These are phyloP conservation scores for Diaporthe australafricana DNA, from an alignment of 2,329 filamentous ascomycete species.

Conservation along the genomic window DNA sequence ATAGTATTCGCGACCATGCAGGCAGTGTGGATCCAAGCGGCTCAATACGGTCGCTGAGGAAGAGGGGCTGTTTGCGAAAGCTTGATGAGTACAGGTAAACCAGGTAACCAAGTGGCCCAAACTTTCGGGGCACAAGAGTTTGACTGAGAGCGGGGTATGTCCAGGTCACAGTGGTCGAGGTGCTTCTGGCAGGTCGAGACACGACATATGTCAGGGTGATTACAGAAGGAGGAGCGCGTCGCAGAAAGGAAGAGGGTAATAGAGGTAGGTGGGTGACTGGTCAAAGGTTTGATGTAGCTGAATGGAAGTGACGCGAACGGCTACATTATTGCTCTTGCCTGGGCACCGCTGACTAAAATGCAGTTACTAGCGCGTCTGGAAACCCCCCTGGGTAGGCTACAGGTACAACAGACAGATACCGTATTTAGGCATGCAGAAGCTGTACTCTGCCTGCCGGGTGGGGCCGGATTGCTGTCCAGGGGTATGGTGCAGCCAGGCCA, in stretches of 20 bases:
- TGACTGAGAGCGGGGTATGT: neutral
- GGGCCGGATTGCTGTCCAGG: neutral
- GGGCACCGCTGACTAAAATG: conserved; percentile 22
- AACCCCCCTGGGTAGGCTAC: no score
- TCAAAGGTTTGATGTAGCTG: neutral
- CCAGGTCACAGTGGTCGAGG: neutral
- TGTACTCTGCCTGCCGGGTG: conserved; percentile 21
- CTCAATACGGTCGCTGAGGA: neutral
- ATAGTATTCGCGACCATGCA: neutral
- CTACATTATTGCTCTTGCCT: neutral
- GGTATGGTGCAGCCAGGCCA: neutral
- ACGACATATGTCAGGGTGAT: neutral
- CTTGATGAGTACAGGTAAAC: neutral
- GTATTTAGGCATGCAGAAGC: neutral
- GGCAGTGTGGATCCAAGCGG: neutral
- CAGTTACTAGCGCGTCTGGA: neutral
- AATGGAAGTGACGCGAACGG: conserved; percentile 19
- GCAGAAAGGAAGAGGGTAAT: neutral
- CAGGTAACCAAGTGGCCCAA: neutral
- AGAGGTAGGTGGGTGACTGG: neutral
- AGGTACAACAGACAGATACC: neutral
- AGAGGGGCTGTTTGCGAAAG: neutral
- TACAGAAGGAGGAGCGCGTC: neutral
- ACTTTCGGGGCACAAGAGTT: neutral
- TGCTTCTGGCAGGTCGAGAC: neutral